Conservation (phyloP, 495 filamentous ascomycete genomes). For the Parachaetomium inaequale region DNA sequence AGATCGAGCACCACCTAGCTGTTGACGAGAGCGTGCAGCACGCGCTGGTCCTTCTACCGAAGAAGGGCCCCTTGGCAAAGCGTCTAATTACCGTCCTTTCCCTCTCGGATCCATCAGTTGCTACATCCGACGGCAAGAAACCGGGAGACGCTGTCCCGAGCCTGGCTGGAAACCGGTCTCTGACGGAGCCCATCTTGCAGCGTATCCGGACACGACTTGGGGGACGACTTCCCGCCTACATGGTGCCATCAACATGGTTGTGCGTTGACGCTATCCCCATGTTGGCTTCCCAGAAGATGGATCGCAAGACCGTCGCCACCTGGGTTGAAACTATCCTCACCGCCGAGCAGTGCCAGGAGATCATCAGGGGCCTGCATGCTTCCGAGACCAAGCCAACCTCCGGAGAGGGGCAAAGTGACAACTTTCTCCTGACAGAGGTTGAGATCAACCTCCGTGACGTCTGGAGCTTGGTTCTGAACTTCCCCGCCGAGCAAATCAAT, state of each 20-base stretch:
- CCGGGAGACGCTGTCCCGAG: not conserved
- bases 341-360: conserved; percentile 15
- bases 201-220: conserved; percentile 14
- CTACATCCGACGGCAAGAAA: not conserved
- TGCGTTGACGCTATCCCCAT: conserved; percentile 22
- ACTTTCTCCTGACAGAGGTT: conserved; percentile 10
- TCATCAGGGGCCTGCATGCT: conserved; percentile 14
- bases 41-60: conserved; percentile 47
- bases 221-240: conserved; percentile 38
- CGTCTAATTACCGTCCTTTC: conserved; percentile 39
- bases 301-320: conserved; percentile 25
- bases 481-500: conserved; percentile 34
- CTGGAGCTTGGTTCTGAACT: conserved; percentile 29
- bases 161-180: not conserved
- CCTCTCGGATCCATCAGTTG: not conserved
- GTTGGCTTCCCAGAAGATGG: conserved; percentile 25
- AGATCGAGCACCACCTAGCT: conserved; percentile 52
- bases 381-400: not conserved
- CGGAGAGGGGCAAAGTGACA: not conserved
- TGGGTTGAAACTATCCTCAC: conserved; percentile 24
- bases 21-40: conserved; percentile 28
- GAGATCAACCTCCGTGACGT: conserved; percentile 25
- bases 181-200: conserved; percentile 10
- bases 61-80: conserved; percentile 37
- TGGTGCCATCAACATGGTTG: conserved; percentile 46